Conservation (phyloP, 148 eudicot genomes). For the Euryodendron excelsum region DNA sequence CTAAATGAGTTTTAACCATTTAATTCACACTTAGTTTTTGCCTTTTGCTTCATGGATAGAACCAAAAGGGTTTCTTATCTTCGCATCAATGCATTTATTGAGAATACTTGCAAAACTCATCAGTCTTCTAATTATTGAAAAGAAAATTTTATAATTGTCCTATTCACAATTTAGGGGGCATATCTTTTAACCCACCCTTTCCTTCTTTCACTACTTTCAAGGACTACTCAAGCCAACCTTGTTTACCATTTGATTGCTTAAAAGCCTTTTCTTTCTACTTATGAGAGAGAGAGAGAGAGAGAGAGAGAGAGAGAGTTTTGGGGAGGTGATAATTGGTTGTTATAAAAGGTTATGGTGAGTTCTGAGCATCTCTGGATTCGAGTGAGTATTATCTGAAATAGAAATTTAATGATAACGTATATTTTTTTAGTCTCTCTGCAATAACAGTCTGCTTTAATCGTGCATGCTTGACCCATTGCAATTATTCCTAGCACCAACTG, state of each 20-base stretch:
- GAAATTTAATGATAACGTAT: constrained; percentile 7
- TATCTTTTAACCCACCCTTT: not conserved
- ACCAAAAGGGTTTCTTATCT: not conserved
- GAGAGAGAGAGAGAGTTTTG: not conserved
- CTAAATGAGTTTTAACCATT: not conserved
- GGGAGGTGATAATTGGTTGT: too few species aligned
- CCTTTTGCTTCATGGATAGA: not conserved
- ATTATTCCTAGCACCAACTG: constrained; percentile 34
- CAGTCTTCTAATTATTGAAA: not conserved
- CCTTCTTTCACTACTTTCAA: not conserved
- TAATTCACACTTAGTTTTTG: not conserved
- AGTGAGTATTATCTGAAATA: constrained; percentile 2
- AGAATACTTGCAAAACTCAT: not conserved
- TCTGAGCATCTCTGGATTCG: not conserved
- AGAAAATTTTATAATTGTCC: not conserved
- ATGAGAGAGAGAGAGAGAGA: too few species aligned
- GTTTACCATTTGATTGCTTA: not conserved
- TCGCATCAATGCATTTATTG: not conserved
- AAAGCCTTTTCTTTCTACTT: not conserved
- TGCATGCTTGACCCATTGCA: constrained; percentile 30
- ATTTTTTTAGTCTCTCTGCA: constrained; percentile 19
- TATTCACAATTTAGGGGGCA: not conserved
- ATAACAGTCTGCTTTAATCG: constrained; percentile 12
- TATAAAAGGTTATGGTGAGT: too few species aligned
- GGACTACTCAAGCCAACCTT: not conserved